phyloP scores from a whole-genome alignment of 257 asterid genomes.

The Misopates orontium region DNA sequence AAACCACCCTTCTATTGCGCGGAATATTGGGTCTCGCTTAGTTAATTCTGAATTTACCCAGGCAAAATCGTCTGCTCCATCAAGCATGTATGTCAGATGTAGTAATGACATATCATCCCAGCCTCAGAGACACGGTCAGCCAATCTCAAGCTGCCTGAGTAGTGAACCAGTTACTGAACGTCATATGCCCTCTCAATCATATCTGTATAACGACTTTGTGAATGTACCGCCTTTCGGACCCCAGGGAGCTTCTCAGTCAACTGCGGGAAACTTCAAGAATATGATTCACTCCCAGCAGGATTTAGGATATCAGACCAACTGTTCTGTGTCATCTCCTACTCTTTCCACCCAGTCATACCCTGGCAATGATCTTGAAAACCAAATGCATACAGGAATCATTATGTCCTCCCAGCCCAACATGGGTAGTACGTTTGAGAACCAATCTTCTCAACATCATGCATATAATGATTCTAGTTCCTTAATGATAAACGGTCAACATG shows the following conservation, averaged over 20 bases:
- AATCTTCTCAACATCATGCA: slow-evolving; percentile 31
- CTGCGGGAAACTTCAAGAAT: slow-evolving; percentile 27
- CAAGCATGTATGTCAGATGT: slow-evolving; percentile 15
- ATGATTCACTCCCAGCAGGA: slow-evolving; percentile 25
- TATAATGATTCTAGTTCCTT: slow-evolving; percentile 19
- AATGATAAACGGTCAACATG: slow-evolving; percentile 26
- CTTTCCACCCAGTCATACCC: slow-evolving; percentile 32
- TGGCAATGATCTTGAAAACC: slow-evolving; percentile 28
- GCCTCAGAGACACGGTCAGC: slow-evolving; percentile 33
- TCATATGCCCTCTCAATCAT: slow-evolving; percentile 38
- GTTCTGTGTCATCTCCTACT: slow-evolving; percentile 33
- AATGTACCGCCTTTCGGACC: slow-evolving; percentile 26
- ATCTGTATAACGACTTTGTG: slow-evolving; percentile 27
- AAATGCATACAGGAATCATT: slow-evolving; percentile 30
- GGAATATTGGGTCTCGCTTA: no score
- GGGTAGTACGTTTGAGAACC: slow-evolving; percentile 29
- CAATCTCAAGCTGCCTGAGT: slow-evolving; percentile 28
- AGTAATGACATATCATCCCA: slow-evolving; percentile 23
- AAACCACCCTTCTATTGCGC: slow-evolving; percentile 26
- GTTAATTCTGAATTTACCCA: no score
- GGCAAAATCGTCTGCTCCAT: slow-evolving; percentile 2
- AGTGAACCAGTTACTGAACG: slow-evolving; percentile 29
- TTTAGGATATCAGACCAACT: slow-evolving; percentile 25
- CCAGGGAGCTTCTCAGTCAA: slow-evolving; percentile 24
- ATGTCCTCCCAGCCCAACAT: slow-evolving; percentile 27